Evolutionary conservation across 2,329 filamentous ascomycete species (phyloP), one percentile per base, ranked within the genome.

Genomic region (Cryphonectria nitschkei): DNA sequence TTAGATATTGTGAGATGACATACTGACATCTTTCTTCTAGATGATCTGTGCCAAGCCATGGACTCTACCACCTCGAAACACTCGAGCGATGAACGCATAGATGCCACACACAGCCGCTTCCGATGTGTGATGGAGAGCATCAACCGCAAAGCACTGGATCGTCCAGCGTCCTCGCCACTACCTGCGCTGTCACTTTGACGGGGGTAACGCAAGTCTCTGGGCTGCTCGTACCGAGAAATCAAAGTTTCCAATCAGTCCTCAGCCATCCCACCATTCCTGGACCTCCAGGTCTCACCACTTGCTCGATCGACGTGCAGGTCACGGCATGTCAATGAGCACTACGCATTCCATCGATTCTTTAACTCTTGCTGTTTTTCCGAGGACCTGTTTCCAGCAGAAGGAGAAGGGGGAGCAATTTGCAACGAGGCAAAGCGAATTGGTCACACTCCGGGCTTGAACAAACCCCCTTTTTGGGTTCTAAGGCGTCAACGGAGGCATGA

Each of bases 11-110:
- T 73, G 26, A 69, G 43, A 60, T 22, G 5, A 3, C 9, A 11
- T 39, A 39, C 58, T 71, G 39, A 74, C 26, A 26, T 26, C 19
- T 54, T 65, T 65, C 65, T 3, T 56, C 70, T 69, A 92, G 90
- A 87, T 91, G 70, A 88, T 93, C 69, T 92, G 90, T 79, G 84
- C 88, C 62, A 87, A 89, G 76, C 90, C 91, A 22, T 93, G 91
- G 91, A 90, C 90, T 65, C 82, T 93, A 65, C 90, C 90, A 2
- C 86, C 88, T 77, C 84, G 87, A 75, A 82, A 82, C 29, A 73
- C 75, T 41, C 74, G 80, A 9, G 71, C 19, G 19, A 54, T 63
- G 67, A 22, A 69, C 5, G 71, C 69, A 58, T 72, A 71, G 41
- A 43, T 22, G 22, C 58, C 34, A n/a, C 34, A 26, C 19, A 26